A percentile compares a stretch with the other conserved stretches of the same genome.
phyloP scores from a whole-genome alignment of 2,329 filamentous ascomycete genomes.

The Daldinia sp. region DNA sequence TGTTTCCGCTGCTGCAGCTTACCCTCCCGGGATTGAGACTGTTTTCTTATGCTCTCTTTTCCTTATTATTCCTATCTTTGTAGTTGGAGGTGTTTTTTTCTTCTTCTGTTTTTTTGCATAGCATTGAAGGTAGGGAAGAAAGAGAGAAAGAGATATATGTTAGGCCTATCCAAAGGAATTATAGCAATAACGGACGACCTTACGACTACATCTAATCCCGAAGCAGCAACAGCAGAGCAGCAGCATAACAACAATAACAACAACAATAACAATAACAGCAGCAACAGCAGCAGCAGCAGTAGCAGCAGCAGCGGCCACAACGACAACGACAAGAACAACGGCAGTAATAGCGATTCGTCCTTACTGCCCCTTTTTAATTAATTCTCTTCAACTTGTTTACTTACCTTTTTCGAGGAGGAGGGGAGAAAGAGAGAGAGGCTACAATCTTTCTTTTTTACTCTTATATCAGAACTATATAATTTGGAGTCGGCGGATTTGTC shows the following conservation, averaged over 20 bases:
- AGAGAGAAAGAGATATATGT: not conserved
- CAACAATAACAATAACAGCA: not conserved
- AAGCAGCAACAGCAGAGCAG: not conserved
- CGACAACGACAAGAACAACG: not conserved
- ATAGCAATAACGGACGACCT: conserved; percentile 18
- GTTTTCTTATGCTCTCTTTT: conserved; percentile 28
- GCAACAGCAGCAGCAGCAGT: not conserved
- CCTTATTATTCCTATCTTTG: conserved; percentile 20
- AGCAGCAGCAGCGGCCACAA: not conserved
- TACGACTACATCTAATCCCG: not conserved
- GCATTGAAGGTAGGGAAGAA: conserved; percentile 20
- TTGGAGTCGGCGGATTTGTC: conserved; percentile 12
- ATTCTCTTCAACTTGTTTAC: not conserved
- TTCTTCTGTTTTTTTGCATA: conserved; percentile 14
- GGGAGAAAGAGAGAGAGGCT: not conserved
- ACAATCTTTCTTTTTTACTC: conserved; percentile 2
- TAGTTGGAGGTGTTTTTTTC: conserved; percentile 6
- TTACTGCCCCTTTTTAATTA: not conserved
- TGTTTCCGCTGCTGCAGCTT: conserved; percentile 37
- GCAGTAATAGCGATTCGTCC: not conserved
- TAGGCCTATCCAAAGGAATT: conserved; percentile 10
- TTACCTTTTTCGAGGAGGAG: not conserved
- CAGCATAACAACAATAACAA: not conserved
- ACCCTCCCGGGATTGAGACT: conserved; percentile 35
- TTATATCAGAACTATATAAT: conserved; percentile 10